Conservation (phyloP, 495 filamentous ascomycete genomes). For the Tuber umbilicatum region DNA sequence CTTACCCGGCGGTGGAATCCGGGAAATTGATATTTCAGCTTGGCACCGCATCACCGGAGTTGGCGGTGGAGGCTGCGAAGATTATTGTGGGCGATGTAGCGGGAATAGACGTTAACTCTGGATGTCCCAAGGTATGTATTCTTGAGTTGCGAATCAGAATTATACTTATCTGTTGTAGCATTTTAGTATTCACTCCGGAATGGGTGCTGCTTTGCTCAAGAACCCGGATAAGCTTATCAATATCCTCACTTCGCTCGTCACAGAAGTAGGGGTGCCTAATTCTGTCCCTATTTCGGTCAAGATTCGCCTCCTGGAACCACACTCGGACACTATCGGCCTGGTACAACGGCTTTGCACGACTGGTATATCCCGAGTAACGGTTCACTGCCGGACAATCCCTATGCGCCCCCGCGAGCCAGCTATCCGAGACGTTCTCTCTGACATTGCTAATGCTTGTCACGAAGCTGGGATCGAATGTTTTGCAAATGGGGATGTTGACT, state of each 20-base stretch:
- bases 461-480: slow-evolving; percentile 79
- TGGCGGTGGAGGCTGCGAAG: slow-evolving; percentile 74
- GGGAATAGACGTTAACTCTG: slow-evolving; percentile 94
- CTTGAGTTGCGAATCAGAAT: background rate
- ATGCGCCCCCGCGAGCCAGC: slow-evolving; percentile 88
- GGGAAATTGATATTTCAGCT: slow-evolving; percentile 79
- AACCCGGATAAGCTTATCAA: slow-evolving; percentile 73
- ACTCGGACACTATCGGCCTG: slow-evolving; percentile 62
- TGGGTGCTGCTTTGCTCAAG: slow-evolving; percentile 84
- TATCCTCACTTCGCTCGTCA: slow-evolving; percentile 74
- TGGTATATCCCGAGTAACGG: slow-evolving; percentile 83
- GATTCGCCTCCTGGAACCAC: slow-evolving; percentile 77
- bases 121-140: slow-evolving; percentile 66
- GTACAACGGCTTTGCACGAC: slow-evolving; percentile 70
- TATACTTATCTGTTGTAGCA: slow-evolving; percentile 46
- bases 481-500: slow-evolving; percentile 88
- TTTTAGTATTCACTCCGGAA: slow-evolving; percentile 82
- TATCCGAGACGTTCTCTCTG: slow-evolving; percentile 73
- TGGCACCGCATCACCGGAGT: slow-evolving; percentile 71
- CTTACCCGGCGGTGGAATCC: slow-evolving; percentile 68
- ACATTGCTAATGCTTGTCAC: slow-evolving; percentile 69
- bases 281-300: slow-evolving; percentile 92
- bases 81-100: slow-evolving; percentile 78
- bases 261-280: slow-evolving; percentile 64
- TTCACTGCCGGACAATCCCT: slow-evolving; percentile 91